These are phyloP conservation scores for Chaetothyriales sp. DNA, from an alignment of 2,329 filamentous ascomycete genomes.

Conservation along the genomic window DNA sequence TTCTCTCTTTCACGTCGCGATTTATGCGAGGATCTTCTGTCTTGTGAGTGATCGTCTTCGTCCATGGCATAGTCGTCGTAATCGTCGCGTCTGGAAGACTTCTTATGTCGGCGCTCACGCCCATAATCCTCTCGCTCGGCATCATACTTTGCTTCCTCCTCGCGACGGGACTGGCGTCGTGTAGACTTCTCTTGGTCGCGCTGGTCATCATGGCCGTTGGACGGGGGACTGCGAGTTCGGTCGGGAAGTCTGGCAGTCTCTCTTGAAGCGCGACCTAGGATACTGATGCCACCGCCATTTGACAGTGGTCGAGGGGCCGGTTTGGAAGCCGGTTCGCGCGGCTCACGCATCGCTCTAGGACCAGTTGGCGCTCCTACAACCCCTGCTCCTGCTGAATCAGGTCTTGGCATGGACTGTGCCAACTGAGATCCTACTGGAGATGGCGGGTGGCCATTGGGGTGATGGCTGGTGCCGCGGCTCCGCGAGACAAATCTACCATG, in stretches of 20 bases:
- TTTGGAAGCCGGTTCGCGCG: slow-evolving; percentile 7
- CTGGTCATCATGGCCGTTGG: slow-evolving; percentile 29
- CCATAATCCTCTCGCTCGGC: slow-evolving; percentile 12
- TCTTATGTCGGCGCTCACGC: slow-evolving; percentile 12
- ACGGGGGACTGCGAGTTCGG: slow-evolving; percentile 7
- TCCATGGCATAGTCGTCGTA: slow-evolving; percentile 36
- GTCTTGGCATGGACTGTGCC: slow-evolving; percentile 19
- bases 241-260: not conserved
- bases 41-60: slow-evolving; percentile 37
- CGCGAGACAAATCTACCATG: slow-evolving; percentile 32
- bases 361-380: slow-evolving; percentile 68
- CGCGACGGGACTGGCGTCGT: slow-evolving; percentile 6
- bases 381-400: slow-evolving; percentile 40
- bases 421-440: slow-evolving; percentile 20
- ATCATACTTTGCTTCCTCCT: slow-evolving; percentile 4
- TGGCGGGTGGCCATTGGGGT: slow-evolving; percentile 17
- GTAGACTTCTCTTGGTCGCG: slow-evolving; percentile 24
- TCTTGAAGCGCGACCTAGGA: slow-evolving; percentile 17
- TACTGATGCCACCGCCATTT: slow-evolving; percentile 15
- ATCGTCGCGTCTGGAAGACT: slow-evolving; percentile 25
- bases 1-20: slow-evolving; percentile 50
- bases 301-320: slow-evolving; percentile 7
- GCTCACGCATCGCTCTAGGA: slow-evolving; percentile 72
- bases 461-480: slow-evolving; percentile 26
- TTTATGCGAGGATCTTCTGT: slow-evolving; percentile 48